Evolutionary conservation across 306 rosid species (phyloP).

Genomic region (Pachyrhizus erosus): DNA sequence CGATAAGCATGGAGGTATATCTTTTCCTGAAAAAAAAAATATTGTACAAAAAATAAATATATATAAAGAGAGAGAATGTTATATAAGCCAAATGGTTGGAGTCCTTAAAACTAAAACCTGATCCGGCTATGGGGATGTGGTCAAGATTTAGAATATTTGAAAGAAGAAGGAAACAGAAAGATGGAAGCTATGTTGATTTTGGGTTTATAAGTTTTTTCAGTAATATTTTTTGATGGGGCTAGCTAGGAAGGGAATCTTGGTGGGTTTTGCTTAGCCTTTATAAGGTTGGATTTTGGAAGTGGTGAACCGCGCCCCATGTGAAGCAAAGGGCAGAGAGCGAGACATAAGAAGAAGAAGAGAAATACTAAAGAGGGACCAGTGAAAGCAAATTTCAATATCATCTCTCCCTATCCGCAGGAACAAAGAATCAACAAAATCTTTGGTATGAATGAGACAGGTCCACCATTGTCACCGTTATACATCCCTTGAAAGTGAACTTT

Average conservation of each 20-base stretch:
- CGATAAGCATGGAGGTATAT: neutral
- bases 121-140: constrained; percentile 7
- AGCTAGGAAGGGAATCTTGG: constrained; percentile 40
- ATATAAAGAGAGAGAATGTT: neutral
- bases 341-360: constrained; percentile 33
- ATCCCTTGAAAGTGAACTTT: constrained; percentile 51
- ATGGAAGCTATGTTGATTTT: constrained; percentile 38
- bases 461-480: constrained; percentile 47
- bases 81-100: neutral
- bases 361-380: constrained; percentile 64
- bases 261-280: constrained; percentile 11
- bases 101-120: neutral
- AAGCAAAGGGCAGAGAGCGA: constrained; percentile 41
- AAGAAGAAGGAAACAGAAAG: constrained; percentile 30
- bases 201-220: neutral
- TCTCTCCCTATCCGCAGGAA: constrained; percentile 56
- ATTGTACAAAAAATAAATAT: neutral
- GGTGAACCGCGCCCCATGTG: constrained; percentile 48
- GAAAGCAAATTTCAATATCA: constrained; percentile 63
- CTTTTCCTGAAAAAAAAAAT: neutral
- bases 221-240: neutral
- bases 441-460: constrained; percentile 56
- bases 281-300: neutral
- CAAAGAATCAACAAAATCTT: constrained; percentile 77
- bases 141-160: neutral